Base-by-base conservation (phyloP, 2,329 filamentous ascomycete species). In the Cadophora sp. region DNA sequence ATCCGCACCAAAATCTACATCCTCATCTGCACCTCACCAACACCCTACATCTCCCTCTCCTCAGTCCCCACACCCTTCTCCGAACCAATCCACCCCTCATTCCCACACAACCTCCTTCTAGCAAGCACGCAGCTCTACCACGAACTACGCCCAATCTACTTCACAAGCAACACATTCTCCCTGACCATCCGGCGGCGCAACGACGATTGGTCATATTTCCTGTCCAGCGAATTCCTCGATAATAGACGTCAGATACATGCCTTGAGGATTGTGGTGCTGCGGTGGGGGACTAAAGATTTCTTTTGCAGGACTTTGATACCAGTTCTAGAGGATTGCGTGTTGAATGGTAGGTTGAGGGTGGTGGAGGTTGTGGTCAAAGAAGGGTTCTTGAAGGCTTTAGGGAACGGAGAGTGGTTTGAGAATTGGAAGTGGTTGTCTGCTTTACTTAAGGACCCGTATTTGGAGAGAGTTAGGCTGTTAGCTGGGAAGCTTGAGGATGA, bases 1-100 rank as follows among this genome's bases (percentile, higher is more conserved):
- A 71, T 77, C 20, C 70, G 73, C 9, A 48, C 53, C 24, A 72
- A 72, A 50, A 74, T 77, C n/a, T 75, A 76, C 56, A 66, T 67
- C 36, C 27, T 68, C 4, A 47, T 69, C 39, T 51, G 60, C 66
- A 53, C 59, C 36, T 65, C 60, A 20, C 66, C 65, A 18, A 67
- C 53, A 27, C 30, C 59, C 20, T 45, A 55, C 59, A 22, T 68
- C 53, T 67, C 56, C 9, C 27, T n/a, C 59, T 48, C 53, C 20
- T 45, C 51, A 8, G 27, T 22, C n/a, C 33, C 56, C 41, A 45
- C 58, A 11, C 48, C 45, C 22, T 39, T 59, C 39, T 24, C 36
- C 22, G 63, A 65, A n/a, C 56, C 58, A 36, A 20, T 58, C 33
- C 39, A 66, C 18, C 58, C 59, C 3, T 58, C 64, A 36, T 73